Percentiles rank a stretch among this genome's conserved stretches.
Evolutionary conservation across 2,329 filamentous ascomycete species (phyloP).

Genomic region (Botrytis tulipae): DNA sequence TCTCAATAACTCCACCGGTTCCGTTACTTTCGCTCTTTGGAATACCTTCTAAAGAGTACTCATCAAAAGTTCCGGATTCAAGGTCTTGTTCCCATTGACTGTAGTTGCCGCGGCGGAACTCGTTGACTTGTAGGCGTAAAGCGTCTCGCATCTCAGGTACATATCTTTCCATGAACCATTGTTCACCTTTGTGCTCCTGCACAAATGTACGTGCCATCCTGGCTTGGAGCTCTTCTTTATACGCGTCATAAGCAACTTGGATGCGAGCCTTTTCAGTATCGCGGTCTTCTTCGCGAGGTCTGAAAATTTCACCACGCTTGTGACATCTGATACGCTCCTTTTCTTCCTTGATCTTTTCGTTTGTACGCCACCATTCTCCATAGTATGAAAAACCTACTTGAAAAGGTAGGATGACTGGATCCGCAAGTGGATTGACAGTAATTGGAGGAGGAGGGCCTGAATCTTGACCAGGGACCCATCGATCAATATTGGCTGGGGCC

Average conservation of each 20-base stretch:
- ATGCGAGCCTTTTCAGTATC: constrained; percentile 78
- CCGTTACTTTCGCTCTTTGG: constrained; percentile 92
- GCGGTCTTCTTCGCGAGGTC: constrained; percentile 70
- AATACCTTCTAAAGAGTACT: constrained; percentile 90
- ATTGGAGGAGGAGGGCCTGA: constrained; percentile 46
- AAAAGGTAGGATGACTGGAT: constrained; percentile 70
- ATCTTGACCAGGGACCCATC: constrained; percentile 78
- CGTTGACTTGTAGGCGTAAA: constrained; percentile 72
- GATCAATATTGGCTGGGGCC: constrained; percentile 69
- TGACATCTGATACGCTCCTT: constrained; percentile 70
- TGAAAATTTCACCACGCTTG: constrained; percentile 62
- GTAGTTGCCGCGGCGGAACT: constrained; percentile 76
- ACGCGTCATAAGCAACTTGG: constrained; percentile 65
- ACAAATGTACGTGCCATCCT: constrained; percentile 90
- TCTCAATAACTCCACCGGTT: constrained; percentile 79
- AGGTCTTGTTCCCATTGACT: constrained; percentile 87
- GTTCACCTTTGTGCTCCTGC: constrained; percentile 86
- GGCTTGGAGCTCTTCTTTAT: constrained; percentile 67
- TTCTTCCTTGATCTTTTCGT: constrained; percentile 80
- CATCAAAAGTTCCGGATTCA: constrained; percentile 82
- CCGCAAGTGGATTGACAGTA: constrained; percentile 64
- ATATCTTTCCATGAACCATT: constrained; percentile 98
- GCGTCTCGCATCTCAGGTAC: constrained; percentile 76
- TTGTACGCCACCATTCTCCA: constrained; percentile 81
- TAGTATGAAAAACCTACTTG: constrained; percentile 86